Base-by-base conservation (phyloP, 2,329 filamentous ascomycete genomes). In the Cladophialophora chaetospira region DNA sequence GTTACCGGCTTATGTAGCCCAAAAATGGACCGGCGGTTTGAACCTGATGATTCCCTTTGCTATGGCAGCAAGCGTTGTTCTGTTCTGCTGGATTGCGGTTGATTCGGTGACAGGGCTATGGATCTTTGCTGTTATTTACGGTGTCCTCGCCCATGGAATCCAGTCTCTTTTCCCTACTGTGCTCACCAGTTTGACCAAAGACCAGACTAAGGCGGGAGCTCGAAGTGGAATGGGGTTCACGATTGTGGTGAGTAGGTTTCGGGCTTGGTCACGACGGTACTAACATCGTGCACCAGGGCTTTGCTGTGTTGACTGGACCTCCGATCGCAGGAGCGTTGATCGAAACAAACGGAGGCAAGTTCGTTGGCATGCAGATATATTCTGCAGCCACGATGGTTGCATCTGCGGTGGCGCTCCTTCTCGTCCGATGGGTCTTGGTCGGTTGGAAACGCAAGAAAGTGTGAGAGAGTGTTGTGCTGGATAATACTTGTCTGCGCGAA, bases 121-220 rank as follows among this genome's bases (percentile, higher is more conserved):
- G 66, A 76, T 75, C 0, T 90, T 87, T 78, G 74, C 81, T 0
- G 72, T 78, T 0, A 76, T 86, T 54, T 88, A 87, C 66, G 88
- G 88, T 1, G 75, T 88, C 45, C 79, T 79, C 2, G 83, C 79
- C 0, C 85, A 84, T 0, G 84, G 78, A 0, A 81, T 89, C 44
- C 86, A 89, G 70, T 79, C 80, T 5, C 68, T 90, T 10, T 88
- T 89, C 64, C 86, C 87, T 0, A 83, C 85, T 0, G 82, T 79
- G 0, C 66, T 87, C 42, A 80, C 78, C 47, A 80, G 79, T 35
- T 70, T 84, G 52, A 82, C 79, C 0, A 74, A 73, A 0, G 79
- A 84, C 64, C 57, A 81, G 55, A 76, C 75, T 58, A 82, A 80
- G 67, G 70, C 72, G 1, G 82, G 82, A 0, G 76, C 79, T 17